A percentile compares a stretch with the other conserved stretches of the same genome.
Conservation (phyloP, 2,329 filamentous ascomycete genomes). For the Paraconiothyrium sp. region DNA sequence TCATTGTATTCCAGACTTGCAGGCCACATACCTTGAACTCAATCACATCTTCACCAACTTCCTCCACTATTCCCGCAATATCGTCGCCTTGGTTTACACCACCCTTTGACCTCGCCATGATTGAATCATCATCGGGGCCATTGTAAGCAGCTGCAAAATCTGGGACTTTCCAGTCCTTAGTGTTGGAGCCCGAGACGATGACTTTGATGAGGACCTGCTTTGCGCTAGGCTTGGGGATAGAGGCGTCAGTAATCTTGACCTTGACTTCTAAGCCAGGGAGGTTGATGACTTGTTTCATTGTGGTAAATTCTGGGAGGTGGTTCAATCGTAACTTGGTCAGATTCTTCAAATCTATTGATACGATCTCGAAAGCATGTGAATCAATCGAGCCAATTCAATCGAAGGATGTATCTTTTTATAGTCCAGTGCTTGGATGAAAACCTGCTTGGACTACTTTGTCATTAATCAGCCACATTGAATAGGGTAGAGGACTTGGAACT, state of each 20-base stretch:
- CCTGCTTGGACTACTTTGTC: too few species aligned
- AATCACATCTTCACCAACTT: slow-evolving; percentile 61
- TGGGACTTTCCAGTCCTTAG: slow-evolving; percentile 55
- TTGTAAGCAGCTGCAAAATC: not conserved
- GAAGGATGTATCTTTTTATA: too few species aligned
- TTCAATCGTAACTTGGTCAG: not conserved
- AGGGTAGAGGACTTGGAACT: too few species aligned
- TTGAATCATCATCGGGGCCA: not conserved
- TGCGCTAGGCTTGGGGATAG: slow-evolving; percentile 29
- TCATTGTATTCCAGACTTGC: not conserved
- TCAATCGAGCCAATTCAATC: too few species aligned
- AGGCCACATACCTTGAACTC: slow-evolving; percentile 60
- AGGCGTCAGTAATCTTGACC: not conserved
- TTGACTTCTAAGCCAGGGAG: not conserved
- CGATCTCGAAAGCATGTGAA: too few species aligned
- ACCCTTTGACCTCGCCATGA: slow-evolving; percentile 19
- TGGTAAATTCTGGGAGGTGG: not conserved
- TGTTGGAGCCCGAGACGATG: slow-evolving; percentile 42
- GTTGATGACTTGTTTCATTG: not conserved
- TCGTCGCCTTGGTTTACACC: slow-evolving; percentile 60
- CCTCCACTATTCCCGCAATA: slow-evolving; percentile 62
- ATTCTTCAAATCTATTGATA: too few species aligned
- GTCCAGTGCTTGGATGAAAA: too few species aligned
- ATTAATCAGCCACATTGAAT: too few species aligned
- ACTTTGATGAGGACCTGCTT: slow-evolving; percentile 44